Base-by-base conservation (phyloP, 208 protist genomes). In the Vickermania ingenoplastis region DNA sequence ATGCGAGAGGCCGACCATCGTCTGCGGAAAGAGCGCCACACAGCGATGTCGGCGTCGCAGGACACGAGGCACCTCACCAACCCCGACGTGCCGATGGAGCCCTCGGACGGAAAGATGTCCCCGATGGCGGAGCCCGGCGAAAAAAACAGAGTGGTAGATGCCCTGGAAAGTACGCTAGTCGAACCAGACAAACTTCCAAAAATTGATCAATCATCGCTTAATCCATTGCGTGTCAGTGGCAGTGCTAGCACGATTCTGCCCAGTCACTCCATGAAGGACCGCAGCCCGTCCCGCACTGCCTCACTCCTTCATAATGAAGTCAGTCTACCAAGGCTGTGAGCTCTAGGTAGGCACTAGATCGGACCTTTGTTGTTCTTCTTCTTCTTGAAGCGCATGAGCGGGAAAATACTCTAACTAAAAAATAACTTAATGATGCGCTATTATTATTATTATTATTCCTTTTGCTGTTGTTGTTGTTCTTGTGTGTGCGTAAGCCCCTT, bases 1-100 rank as follows among this genome's bases (percentile, higher is more conserved):
- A 54, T 96, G 31, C 78, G 84, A 4, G 86, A 90, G 45, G 59
- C 61, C 11, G 84, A 27, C n/a, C 13, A 54, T 17, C 13, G 22
- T 7, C 11, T 54, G 50, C 5, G 22, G 50, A 17, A 26, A 25
- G 21, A 45, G 17, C 7, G 17, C 11, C 7, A 45, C 17, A 17
- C 36, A 45, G 17, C 36, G 36, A 7, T 45, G 7, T 45, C 36
- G 17, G 17, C 36, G 36, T 45, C 36, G 36, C 36, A 45, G 36
- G 36, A 45, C 17, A 7, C 7, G 17, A 7, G 36, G 11, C 36
- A 45, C 36, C 17, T 45, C 17, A 45, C 36, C 11, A 45, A 17
- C 17, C 11, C 11, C 11, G 17, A 7, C 36, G 11, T n/a, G 17
- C 36, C 36, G 17, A 17, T n/a, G 36, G 11, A 45, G 36, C 17